phyloP scores from a whole-genome alignment of 1,139 yeast genomes.

The Yamadazyma oceani region DNA sequence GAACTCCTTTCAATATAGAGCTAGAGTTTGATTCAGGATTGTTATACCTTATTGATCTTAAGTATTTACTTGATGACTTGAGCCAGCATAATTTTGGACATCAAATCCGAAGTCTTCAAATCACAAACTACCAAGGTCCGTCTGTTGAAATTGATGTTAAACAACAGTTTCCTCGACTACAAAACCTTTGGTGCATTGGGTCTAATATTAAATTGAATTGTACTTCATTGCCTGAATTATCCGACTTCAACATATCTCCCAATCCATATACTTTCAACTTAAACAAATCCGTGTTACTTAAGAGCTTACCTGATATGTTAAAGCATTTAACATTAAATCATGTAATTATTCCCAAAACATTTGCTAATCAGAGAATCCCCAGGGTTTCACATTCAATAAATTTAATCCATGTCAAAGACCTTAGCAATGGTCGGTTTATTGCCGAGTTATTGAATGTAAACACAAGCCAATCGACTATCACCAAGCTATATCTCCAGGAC shows the following conservation, averaged over 20 bases:
- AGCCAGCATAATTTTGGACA: constrained; percentile 6
- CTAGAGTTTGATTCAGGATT: constrained; percentile 24
- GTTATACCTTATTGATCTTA: constrained; percentile 16
- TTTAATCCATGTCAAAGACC: constrained; percentile 18
- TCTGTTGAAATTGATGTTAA: constrained; percentile 9
- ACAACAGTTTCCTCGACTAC: constrained; percentile 11
- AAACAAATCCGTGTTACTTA: constrained; percentile 10
- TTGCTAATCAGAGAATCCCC: constrained; percentile 14
- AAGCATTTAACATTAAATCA: constrained; percentile 18
- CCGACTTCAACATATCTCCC: constrained; percentile 15
- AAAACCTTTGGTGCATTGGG: constrained; percentile 20
- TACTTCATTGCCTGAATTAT: constrained; percentile 2
- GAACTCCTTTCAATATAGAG: constrained; percentile 22
- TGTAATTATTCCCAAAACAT: constrained; percentile 14
- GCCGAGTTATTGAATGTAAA: constrained; percentile 12
- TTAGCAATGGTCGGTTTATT: constrained; percentile 14
- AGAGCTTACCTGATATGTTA: constrained; percentile 16
- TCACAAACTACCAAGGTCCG: constrained; percentile 17
- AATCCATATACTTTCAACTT: constrained; percentile 18
- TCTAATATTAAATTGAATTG: constrained; percentile 16
- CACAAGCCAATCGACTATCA: no score
- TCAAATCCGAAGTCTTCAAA: constrained; percentile 10
- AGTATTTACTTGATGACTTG: constrained; percentile 1
- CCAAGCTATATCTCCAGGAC: background rate
- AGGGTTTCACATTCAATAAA: constrained; percentile 5